These are phyloP conservation scores for Heliosperma pusillum DNA, from an alignment of 148 eudicot genomes.

Conservation along the genomic window DNA sequence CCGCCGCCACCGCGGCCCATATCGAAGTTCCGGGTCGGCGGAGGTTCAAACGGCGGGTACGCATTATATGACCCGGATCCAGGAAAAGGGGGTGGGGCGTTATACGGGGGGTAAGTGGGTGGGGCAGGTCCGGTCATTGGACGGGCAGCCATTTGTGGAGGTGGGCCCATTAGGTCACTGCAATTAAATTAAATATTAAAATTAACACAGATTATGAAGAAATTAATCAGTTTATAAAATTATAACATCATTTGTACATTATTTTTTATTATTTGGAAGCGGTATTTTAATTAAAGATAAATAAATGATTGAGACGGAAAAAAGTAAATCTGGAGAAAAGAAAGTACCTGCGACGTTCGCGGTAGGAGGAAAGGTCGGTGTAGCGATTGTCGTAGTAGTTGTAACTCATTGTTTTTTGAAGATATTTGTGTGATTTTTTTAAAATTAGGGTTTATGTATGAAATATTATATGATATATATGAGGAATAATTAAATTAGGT, in stretches of 20 bases:
- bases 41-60: constrained; percentile 59
- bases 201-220: background rate
- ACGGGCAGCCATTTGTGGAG: constrained; percentile 42
- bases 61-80: constrained; percentile 39
- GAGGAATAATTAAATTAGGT: no score
- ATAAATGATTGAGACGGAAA: background rate
- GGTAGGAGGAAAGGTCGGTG: constrained; percentile 64
- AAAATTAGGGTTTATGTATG: background rate
- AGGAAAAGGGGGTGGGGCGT: constrained; percentile 30
- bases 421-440: background rate
- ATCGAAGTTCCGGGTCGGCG: constrained; percentile 55
- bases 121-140: constrained; percentile 46
- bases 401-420: constrained; percentile 21
- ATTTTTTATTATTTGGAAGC: no score
- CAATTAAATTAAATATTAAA: background rate
- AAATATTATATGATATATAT: background rate
- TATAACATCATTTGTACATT: no score
- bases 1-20: constrained; percentile 41
- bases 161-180: constrained; percentile 77
- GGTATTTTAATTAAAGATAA: background rate
- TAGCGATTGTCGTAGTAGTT: constrained; percentile 61
- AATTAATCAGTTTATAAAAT: background rate
- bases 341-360: constrained; percentile 84
- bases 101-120: constrained; percentile 35
- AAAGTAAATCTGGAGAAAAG: background rate